These are phyloP conservation scores for Oryza rufipogon DNA, from an alignment of 176 grass and related monocot genomes.

Conservation along the genomic window DNA sequence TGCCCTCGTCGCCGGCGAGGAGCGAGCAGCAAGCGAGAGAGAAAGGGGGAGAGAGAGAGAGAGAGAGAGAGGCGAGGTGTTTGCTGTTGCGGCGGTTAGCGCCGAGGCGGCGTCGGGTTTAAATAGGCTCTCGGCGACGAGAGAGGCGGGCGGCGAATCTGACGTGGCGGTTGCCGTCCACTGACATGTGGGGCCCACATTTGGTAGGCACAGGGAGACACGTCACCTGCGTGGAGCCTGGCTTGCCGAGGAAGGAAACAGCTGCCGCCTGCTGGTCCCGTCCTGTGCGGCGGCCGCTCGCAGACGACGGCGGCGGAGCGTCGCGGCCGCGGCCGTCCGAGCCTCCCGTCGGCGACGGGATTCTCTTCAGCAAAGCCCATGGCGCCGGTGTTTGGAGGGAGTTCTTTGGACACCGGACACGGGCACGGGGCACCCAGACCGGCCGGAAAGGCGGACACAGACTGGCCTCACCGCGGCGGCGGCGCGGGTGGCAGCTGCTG, in stretches of 20 bases:
- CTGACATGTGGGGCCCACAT: neutral
- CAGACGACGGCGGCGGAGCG: neutral
- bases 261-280: too few species aligned
- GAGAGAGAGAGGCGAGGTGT: neutral
- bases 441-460: too few species aligned
- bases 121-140: constrained; percentile 26
- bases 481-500: too few species aligned
- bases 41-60: neutral
- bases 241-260: neutral
- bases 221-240: neutral
- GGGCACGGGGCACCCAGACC: too few species aligned
- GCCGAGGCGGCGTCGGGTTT: constrained; percentile 21
- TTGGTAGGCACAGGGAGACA: neutral
- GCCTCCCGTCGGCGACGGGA: neutral
- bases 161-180: neutral
- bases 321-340: too few species aligned
- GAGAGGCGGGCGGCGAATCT: neutral
- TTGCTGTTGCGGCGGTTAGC: constrained; percentile 33
- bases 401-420: neutral
- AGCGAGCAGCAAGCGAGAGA: neutral
- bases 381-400: neutral
- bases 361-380: neutral
- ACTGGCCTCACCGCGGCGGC: too few species aligned
- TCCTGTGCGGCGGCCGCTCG: too few species aligned
- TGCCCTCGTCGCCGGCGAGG: neutral